phyloP scores from a whole-genome alignment of 108 stramenopile species.

The Cyclotella kingstonii region DNA sequence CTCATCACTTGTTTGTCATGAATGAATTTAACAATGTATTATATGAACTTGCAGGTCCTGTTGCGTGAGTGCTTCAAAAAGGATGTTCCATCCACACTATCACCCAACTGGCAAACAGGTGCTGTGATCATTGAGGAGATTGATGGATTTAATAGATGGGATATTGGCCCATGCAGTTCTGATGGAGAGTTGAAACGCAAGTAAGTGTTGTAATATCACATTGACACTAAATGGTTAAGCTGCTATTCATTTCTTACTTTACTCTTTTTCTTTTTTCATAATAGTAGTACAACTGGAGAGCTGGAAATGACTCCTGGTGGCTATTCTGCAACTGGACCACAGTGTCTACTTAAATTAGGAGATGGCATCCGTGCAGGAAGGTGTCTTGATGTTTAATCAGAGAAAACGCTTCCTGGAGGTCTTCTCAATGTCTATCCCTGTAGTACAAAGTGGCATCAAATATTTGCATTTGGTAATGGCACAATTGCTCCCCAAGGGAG shows the following conservation, averaged over 20 bases:
- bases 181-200: conserved; percentile 69
- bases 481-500: conserved; percentile 52
- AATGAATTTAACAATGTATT: too few relatives aligned
- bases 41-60: conserved; percentile 13
- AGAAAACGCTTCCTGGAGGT: conserved; percentile 64
- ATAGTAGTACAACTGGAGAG: conserved; percentile 51
- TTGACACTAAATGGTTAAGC: background rate
- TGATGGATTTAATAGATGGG: conserved; percentile 73
- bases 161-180: conserved; percentile 81
- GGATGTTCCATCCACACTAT: conserved; percentile 60
- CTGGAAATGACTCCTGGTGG: conserved; percentile 63
- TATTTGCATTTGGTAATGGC: conserved; percentile 84
- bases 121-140: conserved; percentile 84
- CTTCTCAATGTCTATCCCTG: conserved; percentile 76
- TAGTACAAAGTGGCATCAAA: conserved; percentile 79
- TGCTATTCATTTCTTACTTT: background rate
- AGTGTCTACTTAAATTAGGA: conserved; percentile 70
- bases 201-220: conserved; percentile 22
- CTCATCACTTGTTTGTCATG: too few relatives aligned
- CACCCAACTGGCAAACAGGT: conserved; percentile 74
- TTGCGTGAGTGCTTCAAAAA: conserved; percentile 83
- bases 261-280: background rate
- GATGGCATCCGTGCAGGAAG: conserved; percentile 73
- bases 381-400: conserved; percentile 76
- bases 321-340: conserved; percentile 69